These are phyloP conservation scores for Plasmodium malariae DNA, from an alignment of 169 alveolate species.

Conservation along the genomic window DNA sequence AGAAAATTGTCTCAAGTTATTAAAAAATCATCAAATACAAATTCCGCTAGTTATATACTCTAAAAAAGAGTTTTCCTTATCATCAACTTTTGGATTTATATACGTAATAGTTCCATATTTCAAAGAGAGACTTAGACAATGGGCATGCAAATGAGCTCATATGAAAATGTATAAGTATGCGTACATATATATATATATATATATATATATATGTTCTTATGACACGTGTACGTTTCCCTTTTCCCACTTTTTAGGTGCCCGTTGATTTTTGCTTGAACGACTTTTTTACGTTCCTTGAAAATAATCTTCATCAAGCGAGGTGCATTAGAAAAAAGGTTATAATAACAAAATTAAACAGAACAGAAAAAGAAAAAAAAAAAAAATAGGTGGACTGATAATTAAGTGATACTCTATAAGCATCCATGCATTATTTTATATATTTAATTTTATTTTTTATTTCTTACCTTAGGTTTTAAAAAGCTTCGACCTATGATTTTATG, in stretches of 20 bases:
- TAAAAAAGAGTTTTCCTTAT: slow-evolving; percentile 27
- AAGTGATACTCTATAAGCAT: too few species aligned
- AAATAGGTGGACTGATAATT: not conserved
- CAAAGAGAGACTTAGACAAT: not conserved
- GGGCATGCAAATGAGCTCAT: too few species aligned
- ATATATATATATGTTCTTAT: slow-evolving; percentile 19
- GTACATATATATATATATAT: not conserved
- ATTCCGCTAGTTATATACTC: slow-evolving; percentile 57
- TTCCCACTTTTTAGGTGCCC: slow-evolving; percentile 32
- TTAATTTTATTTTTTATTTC: not conserved
- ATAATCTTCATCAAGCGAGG: slow-evolving; percentile 43
- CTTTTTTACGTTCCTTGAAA: slow-evolving; percentile 49
- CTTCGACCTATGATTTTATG: slow-evolving; percentile 23
- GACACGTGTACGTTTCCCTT: not conserved
- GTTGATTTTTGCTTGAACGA: slow-evolving; percentile 55
- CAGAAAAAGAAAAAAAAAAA: not conserved
- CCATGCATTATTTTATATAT: not conserved
- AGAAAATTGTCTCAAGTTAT: slow-evolving; percentile 70
- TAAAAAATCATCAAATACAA: slow-evolving; percentile 63
- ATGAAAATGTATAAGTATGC: not conserved
- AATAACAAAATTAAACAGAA: not conserved
- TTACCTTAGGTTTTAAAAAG: slow-evolving; percentile 15
- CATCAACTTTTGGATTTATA: slow-evolving; percentile 67
- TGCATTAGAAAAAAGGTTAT: slow-evolving; percentile 48
- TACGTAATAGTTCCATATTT: slow-evolving; percentile 32